Conservation (phyloP, 148 eudicot genomes). For the Rhododendron henanense region DNA sequence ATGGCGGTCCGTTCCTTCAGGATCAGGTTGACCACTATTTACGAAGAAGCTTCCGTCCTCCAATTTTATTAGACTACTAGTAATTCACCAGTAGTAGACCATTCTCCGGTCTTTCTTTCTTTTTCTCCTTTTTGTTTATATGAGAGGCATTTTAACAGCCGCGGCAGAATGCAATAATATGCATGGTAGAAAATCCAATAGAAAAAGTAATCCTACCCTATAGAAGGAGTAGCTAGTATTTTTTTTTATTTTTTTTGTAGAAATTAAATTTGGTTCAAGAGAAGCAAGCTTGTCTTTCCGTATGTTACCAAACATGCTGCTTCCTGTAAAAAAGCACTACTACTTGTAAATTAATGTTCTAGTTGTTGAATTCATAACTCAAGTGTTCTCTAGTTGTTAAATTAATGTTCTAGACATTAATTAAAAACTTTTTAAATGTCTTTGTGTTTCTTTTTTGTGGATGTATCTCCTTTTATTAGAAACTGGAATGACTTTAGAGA, state of each 20-base stretch:
- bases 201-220: neutral
- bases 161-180: neutral
- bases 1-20: slow-evolving; percentile 39
- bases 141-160: neutral
- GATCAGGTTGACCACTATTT: slow-evolving; percentile 30
- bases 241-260: neutral
- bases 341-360: neutral
- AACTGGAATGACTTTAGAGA: neutral
- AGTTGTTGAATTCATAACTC: neutral
- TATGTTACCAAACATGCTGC: neutral
- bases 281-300: neutral
- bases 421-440: too few species aligned
- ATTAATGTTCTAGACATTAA: too few species aligned
- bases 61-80: neutral
- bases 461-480: neutral
- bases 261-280: neutral
- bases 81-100: neutral
- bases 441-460: neutral
- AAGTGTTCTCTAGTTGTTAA: neutral
- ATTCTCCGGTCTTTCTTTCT: neutral
- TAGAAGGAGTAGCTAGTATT: neutral
- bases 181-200: neutral
- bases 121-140: neutral
- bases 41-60: slow-evolving; percentile 31
- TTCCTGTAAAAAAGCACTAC: neutral